These are phyloP conservation scores for Cryptosporidium viatorum DNA, from an alignment of 169 alveolate genomes.

Conservation along the genomic window DNA sequence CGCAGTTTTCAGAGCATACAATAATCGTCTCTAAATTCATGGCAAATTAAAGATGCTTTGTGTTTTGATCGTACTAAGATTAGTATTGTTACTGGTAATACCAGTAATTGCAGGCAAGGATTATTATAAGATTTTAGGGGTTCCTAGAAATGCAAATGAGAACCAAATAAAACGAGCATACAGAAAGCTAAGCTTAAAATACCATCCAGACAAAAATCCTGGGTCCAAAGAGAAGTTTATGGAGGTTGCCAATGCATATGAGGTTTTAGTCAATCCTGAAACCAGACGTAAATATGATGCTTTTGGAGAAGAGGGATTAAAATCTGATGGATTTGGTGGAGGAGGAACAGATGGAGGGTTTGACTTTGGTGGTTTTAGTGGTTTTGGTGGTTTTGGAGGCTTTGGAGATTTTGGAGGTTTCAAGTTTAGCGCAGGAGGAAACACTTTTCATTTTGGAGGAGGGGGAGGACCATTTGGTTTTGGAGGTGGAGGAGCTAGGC, in stretches of 20 bases:
- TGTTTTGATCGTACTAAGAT: not conserved
- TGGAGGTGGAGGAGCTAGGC: conserved; percentile 75
- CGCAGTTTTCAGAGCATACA: not conserved
- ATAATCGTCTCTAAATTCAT: not conserved
- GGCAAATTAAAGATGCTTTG: not conserved
- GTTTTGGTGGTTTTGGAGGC: conserved; percentile 85
- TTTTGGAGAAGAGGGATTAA: conserved; percentile 94
- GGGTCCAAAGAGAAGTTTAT: conserved; percentile 89
- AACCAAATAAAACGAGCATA: conserved; percentile 93
- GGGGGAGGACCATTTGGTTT: conserved; percentile 76
- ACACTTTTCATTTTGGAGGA: conserved; percentile 77
- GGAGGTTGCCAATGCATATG: conserved; percentile 93
- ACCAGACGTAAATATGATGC: conserved; percentile 90
- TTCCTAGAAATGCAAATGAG: conserved; percentile 87
- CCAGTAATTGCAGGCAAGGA: conserved; percentile 80
- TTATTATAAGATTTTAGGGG: conserved; percentile 88
- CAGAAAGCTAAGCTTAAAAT: conserved; percentile 89
- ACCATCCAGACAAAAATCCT: conserved; percentile 92
- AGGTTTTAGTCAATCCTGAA: conserved; percentile 91
- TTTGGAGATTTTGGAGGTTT: conserved; percentile 79
- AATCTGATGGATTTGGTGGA: conserved; percentile 74
- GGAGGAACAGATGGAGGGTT: conserved; percentile 80
- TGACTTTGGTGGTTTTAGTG: conserved; percentile 83
- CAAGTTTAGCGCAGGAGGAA: conserved; percentile 77
- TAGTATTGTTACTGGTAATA: conserved; percentile 30